Evolutionary conservation across 192 early-diverging fungal genomes (phyloP).

Genomic region (Glomus cerebriforme): DNA sequence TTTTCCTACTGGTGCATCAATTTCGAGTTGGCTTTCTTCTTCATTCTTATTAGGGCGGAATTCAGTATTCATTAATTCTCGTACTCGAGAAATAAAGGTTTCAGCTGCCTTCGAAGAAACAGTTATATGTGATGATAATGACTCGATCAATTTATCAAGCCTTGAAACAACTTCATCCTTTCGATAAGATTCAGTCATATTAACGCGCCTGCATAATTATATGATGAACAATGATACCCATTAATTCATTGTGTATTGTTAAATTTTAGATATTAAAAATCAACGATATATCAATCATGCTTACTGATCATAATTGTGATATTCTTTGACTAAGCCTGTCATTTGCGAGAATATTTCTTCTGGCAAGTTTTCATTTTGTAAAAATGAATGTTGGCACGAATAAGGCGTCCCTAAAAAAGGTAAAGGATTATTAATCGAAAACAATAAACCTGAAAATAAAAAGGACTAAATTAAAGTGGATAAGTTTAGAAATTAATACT

Average conservation of each 20-base stretch:
- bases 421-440: not conserved
- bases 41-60: not conserved
- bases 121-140: constrained; percentile 24
- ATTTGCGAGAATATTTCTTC: constrained; percentile 19
- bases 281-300: no score
- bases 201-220: constrained; percentile 23
- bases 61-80: constrained; percentile 2
- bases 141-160: constrained; percentile 26
- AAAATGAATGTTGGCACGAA: constrained; percentile 12
- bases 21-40: not conserved
- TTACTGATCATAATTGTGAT: constrained; percentile 26
- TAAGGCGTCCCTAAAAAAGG: constrained; percentile 8
- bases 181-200: constrained; percentile 13
- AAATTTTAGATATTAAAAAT: no score
- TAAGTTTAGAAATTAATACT: constrained; percentile 6
- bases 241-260: constrained; percentile 2
- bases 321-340: not conserved
- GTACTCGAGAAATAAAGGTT: not conserved
- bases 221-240: not conserved
- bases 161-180: constrained; percentile 7
- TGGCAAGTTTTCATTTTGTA: constrained; percentile 6
- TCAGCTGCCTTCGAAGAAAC: not conserved
- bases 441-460: not conserved
- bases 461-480: not conserved
- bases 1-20: not conserved